Base-by-base conservation (phyloP, 495 filamentous ascomycete species). In the Rhizodiscina lignyota region DNA sequence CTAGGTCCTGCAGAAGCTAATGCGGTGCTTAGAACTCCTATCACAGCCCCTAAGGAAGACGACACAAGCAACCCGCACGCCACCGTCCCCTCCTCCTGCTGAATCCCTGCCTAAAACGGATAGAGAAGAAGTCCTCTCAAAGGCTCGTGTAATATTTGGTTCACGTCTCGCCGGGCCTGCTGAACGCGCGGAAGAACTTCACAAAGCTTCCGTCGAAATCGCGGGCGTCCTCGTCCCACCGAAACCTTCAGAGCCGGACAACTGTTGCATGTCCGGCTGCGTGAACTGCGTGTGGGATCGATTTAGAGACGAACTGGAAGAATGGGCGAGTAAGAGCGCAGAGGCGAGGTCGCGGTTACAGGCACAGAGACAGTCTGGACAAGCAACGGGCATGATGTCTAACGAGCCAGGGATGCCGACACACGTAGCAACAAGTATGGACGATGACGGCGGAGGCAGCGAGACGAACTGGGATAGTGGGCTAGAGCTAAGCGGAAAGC, bases 221-320 rank as follows among this genome's bases (percentile, higher is more conserved):
- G 83, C 83, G 10, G 86, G 86, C 19, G 69, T 93, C 8, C 61
- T 69, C 37, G 79, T 93, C 3, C 86, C 85, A 8, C 84, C 84
- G 13, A 64, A 68, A 11, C 89, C 89, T 5, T 67, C 73, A 35
- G 89, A 97, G 54, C 89, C 89, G 11, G 89, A 94, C 53, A 94
- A 96, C 56, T 97, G 89, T 68, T 97, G 89, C 59, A 97, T 96
- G 89, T 83, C 77, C 47, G 89, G 89, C 19, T 97, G 89, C 53
- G 86, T 94, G 20, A 86, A 96, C 52, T 97, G 89, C 54, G 87
- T 93, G 8, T 97, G 87, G 87, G 87, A 94, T 53, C 62, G 67
- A 29, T 93, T 76, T 56, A 64, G 84, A 3, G 86, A 96, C 41
- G 85, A 93, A 37, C 63, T 94, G 58, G 86, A 96, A 50, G 78